Conservation (phyloP, 2,329 filamentous ascomycete species). For the Cercospora zeina region DNA sequence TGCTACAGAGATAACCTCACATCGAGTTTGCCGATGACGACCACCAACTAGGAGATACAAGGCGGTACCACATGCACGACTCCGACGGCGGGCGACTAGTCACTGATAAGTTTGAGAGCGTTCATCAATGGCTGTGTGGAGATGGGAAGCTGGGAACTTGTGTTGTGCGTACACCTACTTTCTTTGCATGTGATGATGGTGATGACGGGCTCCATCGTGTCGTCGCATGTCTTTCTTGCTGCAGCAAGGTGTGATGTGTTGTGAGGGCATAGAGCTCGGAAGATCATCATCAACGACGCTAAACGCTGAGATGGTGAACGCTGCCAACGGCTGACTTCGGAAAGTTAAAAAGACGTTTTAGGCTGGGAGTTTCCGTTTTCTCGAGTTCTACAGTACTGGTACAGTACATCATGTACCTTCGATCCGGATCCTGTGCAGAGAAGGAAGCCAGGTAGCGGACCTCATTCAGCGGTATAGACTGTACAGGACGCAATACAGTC, state of each 20-base stretch:
- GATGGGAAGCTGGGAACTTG: too few relatives aligned
- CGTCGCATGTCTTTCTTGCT: too few relatives aligned
- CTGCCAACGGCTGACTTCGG: neutral
- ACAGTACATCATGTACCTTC: neutral
- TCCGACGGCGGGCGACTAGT: too few relatives aligned
- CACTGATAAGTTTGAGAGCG: neutral
- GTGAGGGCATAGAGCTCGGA: neutral
- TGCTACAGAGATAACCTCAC: neutral
- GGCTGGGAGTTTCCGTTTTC: neutral
- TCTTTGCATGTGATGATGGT: too few relatives aligned
- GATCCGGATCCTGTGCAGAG: neutral
- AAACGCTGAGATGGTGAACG: neutral
- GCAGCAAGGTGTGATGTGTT: neutral
- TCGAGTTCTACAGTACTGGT: neutral
- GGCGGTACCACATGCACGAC: too few relatives aligned
- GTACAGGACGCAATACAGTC: neutral
- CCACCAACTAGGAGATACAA: too few relatives aligned
- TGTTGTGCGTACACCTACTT: too few relatives aligned
- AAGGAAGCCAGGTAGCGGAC: neutral
- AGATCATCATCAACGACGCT: conserved; percentile 3
- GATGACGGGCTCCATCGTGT: neutral
- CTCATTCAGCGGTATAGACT: neutral
- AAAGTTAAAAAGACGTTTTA: neutral
- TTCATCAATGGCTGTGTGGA: neutral
- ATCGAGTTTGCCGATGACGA: neutral